phyloP scores from a whole-genome alignment of 78 protist species.

The Dictyostelium intermedium region DNA sequence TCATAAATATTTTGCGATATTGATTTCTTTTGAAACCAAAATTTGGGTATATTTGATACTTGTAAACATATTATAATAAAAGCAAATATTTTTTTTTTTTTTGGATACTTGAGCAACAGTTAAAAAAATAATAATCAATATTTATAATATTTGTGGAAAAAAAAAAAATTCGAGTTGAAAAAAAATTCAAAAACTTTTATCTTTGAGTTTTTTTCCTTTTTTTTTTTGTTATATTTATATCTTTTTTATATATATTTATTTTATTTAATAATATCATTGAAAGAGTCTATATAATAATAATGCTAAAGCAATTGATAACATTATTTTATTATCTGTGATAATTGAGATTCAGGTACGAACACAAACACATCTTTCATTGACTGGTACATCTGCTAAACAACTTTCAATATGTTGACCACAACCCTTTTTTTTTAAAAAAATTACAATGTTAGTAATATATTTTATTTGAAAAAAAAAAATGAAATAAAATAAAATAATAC shows the following conservation, averaged over 20 bases:
- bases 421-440: background rate
- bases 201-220: no score
- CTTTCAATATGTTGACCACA: constrained; percentile 68
- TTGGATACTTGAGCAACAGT: no score
- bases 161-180: no score
- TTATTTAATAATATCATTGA: background rate
- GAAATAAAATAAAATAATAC: background rate
- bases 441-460: background rate
- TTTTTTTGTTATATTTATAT: no score
- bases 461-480: background rate
- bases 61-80: no score
- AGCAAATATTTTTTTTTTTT: no score
- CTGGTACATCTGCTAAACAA: constrained; percentile 18
- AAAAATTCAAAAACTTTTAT: no score
- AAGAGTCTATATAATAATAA: background rate
- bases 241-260: background rate
- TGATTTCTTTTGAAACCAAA: no score
- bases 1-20: no score
- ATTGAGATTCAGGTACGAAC: background rate
- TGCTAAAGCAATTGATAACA: background rate
- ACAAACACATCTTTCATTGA: constrained; percentile 35
- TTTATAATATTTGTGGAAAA: no score
- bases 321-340: background rate
- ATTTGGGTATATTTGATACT: no score
- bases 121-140: no score